These are phyloP conservation scores for Arabidopsis arenosa DNA, from an alignment of 345 rosid species.

Conservation along the genomic window DNA sequence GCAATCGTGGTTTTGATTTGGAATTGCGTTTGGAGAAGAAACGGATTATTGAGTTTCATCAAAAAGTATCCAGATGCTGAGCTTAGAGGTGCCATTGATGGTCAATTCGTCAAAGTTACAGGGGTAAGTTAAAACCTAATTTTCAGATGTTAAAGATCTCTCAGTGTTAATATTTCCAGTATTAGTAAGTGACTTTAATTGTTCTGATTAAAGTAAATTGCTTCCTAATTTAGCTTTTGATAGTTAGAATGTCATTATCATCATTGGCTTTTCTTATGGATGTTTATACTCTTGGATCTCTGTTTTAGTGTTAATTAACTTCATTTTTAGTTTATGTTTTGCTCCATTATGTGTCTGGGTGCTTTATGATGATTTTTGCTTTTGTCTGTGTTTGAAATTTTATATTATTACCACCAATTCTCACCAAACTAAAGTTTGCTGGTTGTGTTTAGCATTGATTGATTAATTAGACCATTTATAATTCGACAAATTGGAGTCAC, in stretches of 20 bases:
- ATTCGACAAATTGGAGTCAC: slow-evolving; percentile 7
- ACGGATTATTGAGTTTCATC: slow-evolving; percentile 68
- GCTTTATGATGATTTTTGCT: slow-evolving; percentile 21
- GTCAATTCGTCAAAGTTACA: slow-evolving; percentile 88
- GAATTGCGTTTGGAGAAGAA: slow-evolving; percentile 79
- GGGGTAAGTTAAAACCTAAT: slow-evolving; percentile 61
- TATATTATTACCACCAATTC: neutral
- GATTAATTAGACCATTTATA: slow-evolving; percentile 13
- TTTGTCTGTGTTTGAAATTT: neutral
- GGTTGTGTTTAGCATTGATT: neutral
- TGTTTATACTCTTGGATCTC: slow-evolving; percentile 25
- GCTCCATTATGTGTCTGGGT: slow-evolving; percentile 16
- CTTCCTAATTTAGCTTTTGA: slow-evolving; percentile 7
- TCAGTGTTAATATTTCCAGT: neutral
- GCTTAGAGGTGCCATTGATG: slow-evolving; percentile 94
- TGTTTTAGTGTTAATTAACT: slow-evolving; percentile 25
- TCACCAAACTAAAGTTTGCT: slow-evolving; percentile 3
- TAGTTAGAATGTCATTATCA: slow-evolving; percentile 28
- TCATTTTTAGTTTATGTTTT: neutral
- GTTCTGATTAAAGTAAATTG: neutral
- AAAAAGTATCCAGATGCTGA: slow-evolving; percentile 76
- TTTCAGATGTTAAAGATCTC: slow-evolving; percentile 5
- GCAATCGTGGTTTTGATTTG: slow-evolving; percentile 58
- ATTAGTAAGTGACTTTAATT: slow-evolving; percentile 28
- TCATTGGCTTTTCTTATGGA: slow-evolving; percentile 12